Conservation (phyloP, 345 rosid species). For the Boechera stricta region DNA sequence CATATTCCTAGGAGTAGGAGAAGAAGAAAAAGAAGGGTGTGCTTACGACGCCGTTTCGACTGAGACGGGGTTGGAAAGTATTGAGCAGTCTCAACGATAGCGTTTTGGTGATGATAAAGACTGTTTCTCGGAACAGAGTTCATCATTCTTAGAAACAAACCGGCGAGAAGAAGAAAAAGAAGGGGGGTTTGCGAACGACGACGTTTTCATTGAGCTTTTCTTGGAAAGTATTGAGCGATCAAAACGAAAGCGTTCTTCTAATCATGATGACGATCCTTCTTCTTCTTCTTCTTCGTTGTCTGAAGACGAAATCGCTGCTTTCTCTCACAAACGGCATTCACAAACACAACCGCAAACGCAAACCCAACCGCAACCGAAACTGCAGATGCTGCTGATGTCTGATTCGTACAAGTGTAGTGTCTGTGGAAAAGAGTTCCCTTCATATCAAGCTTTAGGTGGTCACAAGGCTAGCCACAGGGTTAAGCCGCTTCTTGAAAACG, state of each 20-base stretch:
- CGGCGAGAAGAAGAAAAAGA: not conserved
- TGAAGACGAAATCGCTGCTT: conserved; percentile 61
- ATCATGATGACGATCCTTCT: not conserved
- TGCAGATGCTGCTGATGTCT: not conserved
- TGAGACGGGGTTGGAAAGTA: not conserved
- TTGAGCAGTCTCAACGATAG: not conserved
- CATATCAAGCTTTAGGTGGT: conserved; percentile 94
- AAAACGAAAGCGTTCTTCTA: not conserved
- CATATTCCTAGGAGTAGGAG: not conserved
- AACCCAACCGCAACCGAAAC: conserved; percentile 44
- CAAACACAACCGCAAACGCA: conserved; percentile 47
- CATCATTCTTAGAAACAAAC: not conserved
- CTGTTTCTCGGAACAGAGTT: not conserved
- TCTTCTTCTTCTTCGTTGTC: conserved; percentile 3
- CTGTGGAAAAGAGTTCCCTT: conserved; percentile 68
- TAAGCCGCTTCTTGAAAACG: conserved; percentile 42
- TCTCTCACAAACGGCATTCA: conserved; percentile 12
- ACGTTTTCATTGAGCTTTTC: conserved; percentile 7
- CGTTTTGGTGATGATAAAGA: not conserved
- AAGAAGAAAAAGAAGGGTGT: not conserved
- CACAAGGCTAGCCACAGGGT: conserved; percentile 91
- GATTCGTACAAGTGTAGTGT: conserved; percentile 63
- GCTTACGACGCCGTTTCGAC: not conserved
- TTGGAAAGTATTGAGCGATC: conserved; percentile 25
- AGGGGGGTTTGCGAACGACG: not conserved